These are phyloP conservation scores for Raddia guianensis DNA, from an alignment of 176 grass and related monocot genomes.

Conservation along the genomic window DNA sequence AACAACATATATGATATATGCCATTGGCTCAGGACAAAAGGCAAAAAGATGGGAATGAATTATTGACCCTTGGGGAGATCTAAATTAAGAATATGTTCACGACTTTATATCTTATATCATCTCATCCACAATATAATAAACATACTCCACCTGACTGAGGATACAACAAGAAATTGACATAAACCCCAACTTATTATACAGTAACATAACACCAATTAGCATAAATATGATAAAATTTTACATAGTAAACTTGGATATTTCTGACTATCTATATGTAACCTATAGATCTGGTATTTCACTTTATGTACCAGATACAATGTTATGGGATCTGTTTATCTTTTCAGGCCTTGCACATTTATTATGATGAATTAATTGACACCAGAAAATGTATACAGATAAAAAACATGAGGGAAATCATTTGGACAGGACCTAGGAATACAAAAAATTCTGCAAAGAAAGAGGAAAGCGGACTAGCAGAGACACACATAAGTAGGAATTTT, in stretches of 20 bases:
- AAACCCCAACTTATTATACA: not conserved
- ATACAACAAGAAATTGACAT: not conserved
- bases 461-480: not conserved
- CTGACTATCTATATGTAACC: not conserved
- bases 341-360: conserved; percentile 16
- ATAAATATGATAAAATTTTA: not conserved
- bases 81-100: not conserved
- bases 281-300: not conserved
- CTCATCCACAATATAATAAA: not conserved
- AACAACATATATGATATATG: no score
- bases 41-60: not conserved
- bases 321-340: not conserved
- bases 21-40: conserved; percentile 9
- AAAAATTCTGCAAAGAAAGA: not conserved
- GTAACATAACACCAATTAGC: not conserved
- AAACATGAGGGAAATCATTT: not conserved
- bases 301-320: not conserved
- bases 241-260: not conserved
- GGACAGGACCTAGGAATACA: not conserved
- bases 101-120: not conserved
- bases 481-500: conserved; percentile 14
- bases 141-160: not conserved
- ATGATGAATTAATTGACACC: conserved; percentile 15
- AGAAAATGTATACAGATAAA: not conserved
- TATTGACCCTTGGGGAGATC: conserved; percentile 2